Evolutionary conservation across 2,329 filamentous ascomycete genomes (phyloP).

Genomic region (Epichloe brachyelytri): DNA sequence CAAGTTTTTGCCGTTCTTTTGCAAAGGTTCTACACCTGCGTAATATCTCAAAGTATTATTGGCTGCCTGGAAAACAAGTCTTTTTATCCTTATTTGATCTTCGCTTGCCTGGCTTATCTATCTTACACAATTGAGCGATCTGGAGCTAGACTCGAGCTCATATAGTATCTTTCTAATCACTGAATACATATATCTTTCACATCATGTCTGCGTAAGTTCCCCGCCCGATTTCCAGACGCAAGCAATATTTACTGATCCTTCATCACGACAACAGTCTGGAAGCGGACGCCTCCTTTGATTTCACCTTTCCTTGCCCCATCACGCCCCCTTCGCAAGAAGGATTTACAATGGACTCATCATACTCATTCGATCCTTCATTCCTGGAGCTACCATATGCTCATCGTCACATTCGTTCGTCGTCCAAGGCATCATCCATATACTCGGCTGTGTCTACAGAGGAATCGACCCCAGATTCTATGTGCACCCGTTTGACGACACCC

Average conservation of each 20-base stretch:
- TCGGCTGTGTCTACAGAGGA: slow-evolving; percentile 41
- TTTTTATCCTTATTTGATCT: not conserved
- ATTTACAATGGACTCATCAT: slow-evolving; percentile 18
- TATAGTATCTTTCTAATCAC: not conserved
- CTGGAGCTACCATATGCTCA: slow-evolving; percentile 40
- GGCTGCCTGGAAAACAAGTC: not conserved
- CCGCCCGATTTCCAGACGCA: not conserved
- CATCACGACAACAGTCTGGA: slow-evolving; percentile 35
- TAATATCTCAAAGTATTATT: not conserved
- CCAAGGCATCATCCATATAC: slow-evolving; percentile 54
- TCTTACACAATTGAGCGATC: not conserved
- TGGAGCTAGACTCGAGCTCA: slow-evolving; percentile 11
- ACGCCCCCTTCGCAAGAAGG: slow-evolving; percentile 13
- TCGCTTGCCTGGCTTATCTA: not conserved
- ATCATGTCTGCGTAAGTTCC: slow-evolving; percentile 7
- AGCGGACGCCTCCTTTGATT: slow-evolving; percentile 50
- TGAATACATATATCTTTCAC: not conserved
- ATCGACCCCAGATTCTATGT: slow-evolving; percentile 49
- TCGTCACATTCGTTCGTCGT: slow-evolving; percentile 49
- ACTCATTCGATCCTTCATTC: slow-evolving; percentile 43
- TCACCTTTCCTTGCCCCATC: slow-evolving; percentile 34
- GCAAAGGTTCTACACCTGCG: not conserved
- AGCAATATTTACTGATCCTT: not conserved
- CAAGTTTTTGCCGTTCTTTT: not conserved
- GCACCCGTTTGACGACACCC: slow-evolving; percentile 58